Conservation (phyloP, 2,329 filamentous ascomycete genomes). For the Pseudodiploospora longispora region DNA sequence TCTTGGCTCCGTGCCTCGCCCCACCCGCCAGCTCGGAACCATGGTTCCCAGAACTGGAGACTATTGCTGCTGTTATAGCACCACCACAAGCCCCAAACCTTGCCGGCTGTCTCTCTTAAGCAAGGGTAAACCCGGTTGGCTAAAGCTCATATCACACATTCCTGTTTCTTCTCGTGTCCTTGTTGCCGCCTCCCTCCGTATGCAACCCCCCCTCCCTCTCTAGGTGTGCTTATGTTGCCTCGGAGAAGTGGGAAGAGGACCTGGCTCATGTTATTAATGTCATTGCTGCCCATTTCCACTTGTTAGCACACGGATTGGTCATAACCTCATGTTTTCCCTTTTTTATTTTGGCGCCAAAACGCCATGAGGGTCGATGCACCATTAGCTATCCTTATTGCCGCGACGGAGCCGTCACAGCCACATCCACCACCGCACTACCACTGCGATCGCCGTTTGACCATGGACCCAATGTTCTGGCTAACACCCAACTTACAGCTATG, state of each 20-base stretch:
- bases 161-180: slow-evolving; percentile 2
- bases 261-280: no score
- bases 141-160: slow-evolving; percentile 7
- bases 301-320: no score
- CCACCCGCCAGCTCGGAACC: not conserved
- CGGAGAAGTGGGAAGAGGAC: no score
- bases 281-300: no score
- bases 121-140: slow-evolving; percentile 2
- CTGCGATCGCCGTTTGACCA: slow-evolving; percentile 6
- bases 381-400: not conserved
- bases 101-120: not conserved
- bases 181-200: not conserved
- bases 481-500: slow-evolving; percentile 48
- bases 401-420: not conserved
- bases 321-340: not conserved
- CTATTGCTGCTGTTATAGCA: not conserved
- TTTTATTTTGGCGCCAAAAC: not conserved
- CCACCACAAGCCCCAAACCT: not conserved
- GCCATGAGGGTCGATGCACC: slow-evolving; percentile 1
- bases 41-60: not conserved
- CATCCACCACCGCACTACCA: not conserved
- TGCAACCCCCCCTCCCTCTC: no score
- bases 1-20: no score
- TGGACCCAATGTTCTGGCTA: slow-evolving; percentile 23
- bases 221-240: no score